Conservation (phyloP, 2,329 filamentous ascomycete species). For the Monascus ruber region DNA sequence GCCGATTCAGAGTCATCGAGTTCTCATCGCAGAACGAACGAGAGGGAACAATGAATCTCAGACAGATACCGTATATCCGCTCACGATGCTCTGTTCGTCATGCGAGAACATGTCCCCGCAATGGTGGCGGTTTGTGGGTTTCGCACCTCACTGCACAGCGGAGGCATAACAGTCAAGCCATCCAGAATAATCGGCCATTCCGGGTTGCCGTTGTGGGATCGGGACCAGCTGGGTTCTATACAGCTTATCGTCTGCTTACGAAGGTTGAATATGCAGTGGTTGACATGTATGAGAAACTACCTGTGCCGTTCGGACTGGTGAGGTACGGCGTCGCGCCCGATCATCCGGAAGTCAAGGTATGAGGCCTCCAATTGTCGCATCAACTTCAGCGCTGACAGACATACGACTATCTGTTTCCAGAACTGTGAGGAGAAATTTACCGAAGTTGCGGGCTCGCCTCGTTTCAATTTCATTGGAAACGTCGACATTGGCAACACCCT, state of each 20-base stretch:
- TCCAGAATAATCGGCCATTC: slow-evolving; percentile 42
- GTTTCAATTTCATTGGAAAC: slow-evolving; percentile 88
- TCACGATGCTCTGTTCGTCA: slow-evolving; percentile 17
- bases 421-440: slow-evolving; percentile 93
- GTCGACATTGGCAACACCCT: slow-evolving; percentile 63
- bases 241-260: slow-evolving; percentile 71
- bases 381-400: neutral
- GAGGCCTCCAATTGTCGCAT: neutral
- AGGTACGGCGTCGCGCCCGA: slow-evolving; percentile 95
- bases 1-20: neutral
- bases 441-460: slow-evolving; percentile 68
- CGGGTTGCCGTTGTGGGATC: slow-evolving; percentile 85
- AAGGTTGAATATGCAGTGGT: slow-evolving; percentile 61
- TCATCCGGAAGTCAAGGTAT: slow-evolving; percentile 93
- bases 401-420: slow-evolving; percentile 34
- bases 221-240: slow-evolving; percentile 92
- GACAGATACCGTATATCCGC: slow-evolving; percentile 16
- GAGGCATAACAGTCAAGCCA: slow-evolving; percentile 19
- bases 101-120: slow-evolving; percentile 4
- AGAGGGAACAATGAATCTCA: slow-evolving; percentile 13
- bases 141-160: slow-evolving; percentile 7
- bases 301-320: slow-evolving; percentile 84
- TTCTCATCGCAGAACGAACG: neutral
- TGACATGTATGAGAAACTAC: slow-evolving; percentile 94
- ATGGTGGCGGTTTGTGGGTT: neutral